Percentiles rank a stretch among this genome's conserved stretches.
Conservation (phyloP, 371 early-diverging fungal genomes). For the Hamiltosporidium tvaerminnensis region DNA sequence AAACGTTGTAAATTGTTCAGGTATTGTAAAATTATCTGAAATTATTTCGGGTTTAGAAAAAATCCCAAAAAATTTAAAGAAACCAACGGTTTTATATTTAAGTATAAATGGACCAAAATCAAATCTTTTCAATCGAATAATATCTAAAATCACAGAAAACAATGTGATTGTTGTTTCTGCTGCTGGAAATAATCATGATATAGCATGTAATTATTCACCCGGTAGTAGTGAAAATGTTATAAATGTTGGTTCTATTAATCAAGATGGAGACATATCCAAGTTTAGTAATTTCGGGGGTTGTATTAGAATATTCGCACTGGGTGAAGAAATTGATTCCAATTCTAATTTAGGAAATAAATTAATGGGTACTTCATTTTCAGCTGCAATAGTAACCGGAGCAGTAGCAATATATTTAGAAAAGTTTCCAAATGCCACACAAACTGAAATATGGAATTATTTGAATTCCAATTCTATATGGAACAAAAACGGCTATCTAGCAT, state of each 20-base stretch:
- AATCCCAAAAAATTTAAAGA: conserved; percentile 4
- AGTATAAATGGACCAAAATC: conserved; percentile 40
- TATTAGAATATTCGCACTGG: conserved; percentile 25
- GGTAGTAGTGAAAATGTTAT: conserved; percentile 33
- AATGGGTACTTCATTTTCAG: conserved; percentile 20
- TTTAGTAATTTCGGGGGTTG: conserved; percentile 35
- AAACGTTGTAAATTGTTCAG: conserved; percentile 30
- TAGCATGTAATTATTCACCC: conserved; percentile 45
- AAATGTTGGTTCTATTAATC: conserved; percentile 36
- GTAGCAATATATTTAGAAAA: conserved; percentile 30
- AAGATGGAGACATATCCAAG: conserved; percentile 17
- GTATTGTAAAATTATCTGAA: conserved; percentile 28
- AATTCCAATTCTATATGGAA: conserved; percentile 9
- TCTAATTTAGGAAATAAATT: background rate
- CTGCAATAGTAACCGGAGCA: conserved; percentile 27
- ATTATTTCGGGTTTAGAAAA: conserved; percentile 35
- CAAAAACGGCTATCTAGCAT: background rate
- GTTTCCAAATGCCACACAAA: conserved; percentile 9
- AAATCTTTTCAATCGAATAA: conserved; percentile 24
- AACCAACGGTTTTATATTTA: conserved; percentile 29
- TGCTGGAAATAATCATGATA: conserved; percentile 40
- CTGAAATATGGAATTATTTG: conserved; percentile 22
- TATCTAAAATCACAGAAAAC: conserved; percentile 15
- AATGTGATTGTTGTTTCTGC: conserved; percentile 36
- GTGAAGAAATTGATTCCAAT: conserved; percentile 18